phyloP scores from a whole-genome alignment of 306 rosid species.

The Malus fusca region DNA sequence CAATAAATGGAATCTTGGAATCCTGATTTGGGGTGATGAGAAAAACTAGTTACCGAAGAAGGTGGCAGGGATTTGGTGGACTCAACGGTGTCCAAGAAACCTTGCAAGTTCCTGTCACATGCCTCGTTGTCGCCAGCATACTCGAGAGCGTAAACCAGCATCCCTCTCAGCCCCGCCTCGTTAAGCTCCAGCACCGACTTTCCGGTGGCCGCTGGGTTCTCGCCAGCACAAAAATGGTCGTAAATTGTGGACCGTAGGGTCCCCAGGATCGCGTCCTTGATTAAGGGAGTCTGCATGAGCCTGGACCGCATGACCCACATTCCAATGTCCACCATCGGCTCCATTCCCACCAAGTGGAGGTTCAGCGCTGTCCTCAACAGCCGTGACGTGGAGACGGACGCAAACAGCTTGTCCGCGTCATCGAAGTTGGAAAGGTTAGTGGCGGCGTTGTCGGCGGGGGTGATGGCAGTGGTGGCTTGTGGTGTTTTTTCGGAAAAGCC shows the following conservation, averaged over 20 bases:
- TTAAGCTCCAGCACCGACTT: constrained; percentile 28
- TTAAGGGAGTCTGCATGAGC: constrained; percentile 32
- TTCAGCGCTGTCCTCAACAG: constrained; percentile 57
- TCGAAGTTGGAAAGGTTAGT: constrained; percentile 16
- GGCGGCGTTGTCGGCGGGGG: constrained; percentile 6
- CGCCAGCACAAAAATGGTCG: constrained; percentile 84
- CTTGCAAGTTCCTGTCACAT: constrained; percentile 50
- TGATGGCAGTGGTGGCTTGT: not conserved
- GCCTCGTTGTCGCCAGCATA: constrained; percentile 52
- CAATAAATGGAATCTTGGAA: too few species aligned
- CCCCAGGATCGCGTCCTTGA: constrained; percentile 13
- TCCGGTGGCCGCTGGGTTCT: constrained; percentile 42
- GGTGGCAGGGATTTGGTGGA: constrained; percentile 62
- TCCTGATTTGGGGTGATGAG: not conserved
- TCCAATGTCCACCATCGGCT: constrained; percentile 73
- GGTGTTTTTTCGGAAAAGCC: not conserved
- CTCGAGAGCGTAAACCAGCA: constrained; percentile 75
- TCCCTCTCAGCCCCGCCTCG: constrained; percentile 56
- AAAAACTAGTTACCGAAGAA: constrained; percentile 47
- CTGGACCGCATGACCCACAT: constrained; percentile 65
- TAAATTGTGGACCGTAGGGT: constrained; percentile 35
- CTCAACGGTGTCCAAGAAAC: constrained; percentile 52
- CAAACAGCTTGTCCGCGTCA: constrained; percentile 42
- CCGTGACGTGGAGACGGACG: constrained; percentile 26
- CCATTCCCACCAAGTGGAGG: constrained; percentile 63